Conservation (phyloP, 2,329 filamentous ascomycete species). For the Pseudocercospora ulei region DNA sequence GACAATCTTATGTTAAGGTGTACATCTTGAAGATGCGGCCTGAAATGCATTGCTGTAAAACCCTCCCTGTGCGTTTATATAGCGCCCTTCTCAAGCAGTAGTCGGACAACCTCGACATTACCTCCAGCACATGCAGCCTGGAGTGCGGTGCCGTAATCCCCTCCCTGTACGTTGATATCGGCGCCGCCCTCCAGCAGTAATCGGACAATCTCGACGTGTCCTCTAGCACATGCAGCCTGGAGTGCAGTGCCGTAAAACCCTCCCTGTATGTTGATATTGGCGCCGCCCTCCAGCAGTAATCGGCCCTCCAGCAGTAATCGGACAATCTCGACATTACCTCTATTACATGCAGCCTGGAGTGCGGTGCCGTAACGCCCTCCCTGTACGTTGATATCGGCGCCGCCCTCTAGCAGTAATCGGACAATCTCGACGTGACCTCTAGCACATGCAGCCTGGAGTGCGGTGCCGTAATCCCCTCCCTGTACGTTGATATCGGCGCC, state of each 20-base stretch:
- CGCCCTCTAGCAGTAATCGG: conserved; percentile 4
- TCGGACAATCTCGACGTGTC: conserved; percentile 15
- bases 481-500: conserved; percentile 22
- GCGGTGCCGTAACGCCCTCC: conserved; percentile 10
- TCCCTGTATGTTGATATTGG: conserved; percentile 18
- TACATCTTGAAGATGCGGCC: conserved; percentile 8
- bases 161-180: no score
- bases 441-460: conserved; percentile 10
- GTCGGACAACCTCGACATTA: conserved; percentile 10
- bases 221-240: conserved; percentile 10
- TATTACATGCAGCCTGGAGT: conserved; percentile 14
- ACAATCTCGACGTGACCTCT: conserved; percentile 2
- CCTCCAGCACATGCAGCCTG: no score
- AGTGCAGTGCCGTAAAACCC: conserved; percentile 14
- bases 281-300: conserved; percentile 19
- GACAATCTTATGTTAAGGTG: no score
- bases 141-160: no score
- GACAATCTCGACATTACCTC: conserved; percentile 10
- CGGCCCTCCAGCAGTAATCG: conserved; percentile 15
- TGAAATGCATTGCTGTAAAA: conserved; percentile 12
- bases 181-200: conserved; percentile 18
- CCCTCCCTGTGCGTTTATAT: conserved; percentile 19
- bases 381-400: conserved; percentile 12
- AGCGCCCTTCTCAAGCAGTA: conserved; percentile 20
- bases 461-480: not conserved